phyloP scores from a whole-genome alignment of 345 rosid genomes.

The Salix suchowensis region DNA sequence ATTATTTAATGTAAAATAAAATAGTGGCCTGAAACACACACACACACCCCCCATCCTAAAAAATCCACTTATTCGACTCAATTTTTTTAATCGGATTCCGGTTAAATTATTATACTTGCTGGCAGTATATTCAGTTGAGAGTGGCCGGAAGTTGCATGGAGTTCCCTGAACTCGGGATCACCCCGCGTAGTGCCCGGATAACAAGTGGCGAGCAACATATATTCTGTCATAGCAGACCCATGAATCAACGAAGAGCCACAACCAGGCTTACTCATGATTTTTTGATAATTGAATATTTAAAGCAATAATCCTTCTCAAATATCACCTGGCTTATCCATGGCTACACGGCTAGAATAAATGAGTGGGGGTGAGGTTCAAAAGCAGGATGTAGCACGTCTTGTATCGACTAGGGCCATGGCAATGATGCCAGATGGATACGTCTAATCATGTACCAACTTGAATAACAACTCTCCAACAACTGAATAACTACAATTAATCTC shows the following conservation, averaged over 20 bases:
- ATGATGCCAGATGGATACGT: constrained; percentile 23
- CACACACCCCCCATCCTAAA: too few species aligned
- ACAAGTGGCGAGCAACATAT: background rate
- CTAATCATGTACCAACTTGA: constrained; percentile 31
- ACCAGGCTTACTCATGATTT: too few species aligned
- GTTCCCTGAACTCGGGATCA: background rate
- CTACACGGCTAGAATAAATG: background rate
- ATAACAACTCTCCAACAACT: constrained; percentile 52
- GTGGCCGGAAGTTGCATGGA: background rate
- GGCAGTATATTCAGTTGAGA: too few species aligned
- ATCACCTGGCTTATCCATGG: background rate
- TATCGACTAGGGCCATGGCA: constrained; percentile 11
- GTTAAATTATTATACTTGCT: too few species aligned
- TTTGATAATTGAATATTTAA: background rate
- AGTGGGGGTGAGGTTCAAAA: background rate
- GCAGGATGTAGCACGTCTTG: background rate
- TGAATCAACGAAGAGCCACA: background rate
- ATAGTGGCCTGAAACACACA: too few species aligned
- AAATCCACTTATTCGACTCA: too few species aligned
- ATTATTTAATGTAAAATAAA: too few species aligned
- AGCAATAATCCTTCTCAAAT: background rate
- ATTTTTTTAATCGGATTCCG: too few species aligned
- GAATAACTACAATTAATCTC: constrained; percentile 15
- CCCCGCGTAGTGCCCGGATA: too few species aligned
- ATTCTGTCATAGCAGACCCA: background rate